Evolutionary conservation across 2,329 filamentous ascomycete species (phyloP).

Genomic region (Xylaria hypoxylon): DNA sequence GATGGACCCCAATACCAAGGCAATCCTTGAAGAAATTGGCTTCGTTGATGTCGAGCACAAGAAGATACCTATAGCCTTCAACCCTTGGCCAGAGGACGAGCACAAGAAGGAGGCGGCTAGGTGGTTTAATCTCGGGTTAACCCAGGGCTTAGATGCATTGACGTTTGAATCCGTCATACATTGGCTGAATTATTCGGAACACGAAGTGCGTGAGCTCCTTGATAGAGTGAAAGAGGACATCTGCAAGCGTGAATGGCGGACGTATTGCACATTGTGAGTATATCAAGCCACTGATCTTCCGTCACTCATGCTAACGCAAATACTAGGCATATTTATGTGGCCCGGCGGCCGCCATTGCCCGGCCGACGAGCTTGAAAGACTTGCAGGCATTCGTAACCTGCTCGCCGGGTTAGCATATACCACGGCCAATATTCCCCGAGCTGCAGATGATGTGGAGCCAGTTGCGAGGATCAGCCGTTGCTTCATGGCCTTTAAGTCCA

Average conservation of each 20-base stretch:
- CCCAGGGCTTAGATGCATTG: slow-evolving; percentile 77
- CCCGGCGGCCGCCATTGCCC: slow-evolving; percentile 44
- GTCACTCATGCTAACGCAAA: slow-evolving; percentile 36
- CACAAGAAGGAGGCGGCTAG: slow-evolving; percentile 76
- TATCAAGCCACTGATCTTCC: slow-evolving; percentile 27
- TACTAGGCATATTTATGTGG: slow-evolving; percentile 47
- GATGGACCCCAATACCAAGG: slow-evolving; percentile 64
- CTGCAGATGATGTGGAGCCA: slow-evolving; percentile 33
- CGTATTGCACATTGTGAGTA: slow-evolving; percentile 82
- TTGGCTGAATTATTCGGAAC: slow-evolving; percentile 66
- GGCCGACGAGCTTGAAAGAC: slow-evolving; percentile 45
- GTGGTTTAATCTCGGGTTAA: slow-evolving; percentile 86
- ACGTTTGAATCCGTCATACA: slow-evolving; percentile 79
- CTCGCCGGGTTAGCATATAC: slow-evolving; percentile 39
- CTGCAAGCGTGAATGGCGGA: slow-evolving; percentile 73
- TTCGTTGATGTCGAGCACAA: slow-evolving; percentile 83
- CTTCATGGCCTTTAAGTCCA: slow-evolving; percentile 15
- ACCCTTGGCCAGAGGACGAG: slow-evolving; percentile 75
- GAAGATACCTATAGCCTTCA: slow-evolving; percentile 76
- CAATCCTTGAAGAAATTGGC: slow-evolving; percentile 74
- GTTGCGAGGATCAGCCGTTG: slow-evolving; percentile 29
- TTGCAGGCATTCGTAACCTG: slow-evolving; percentile 36
- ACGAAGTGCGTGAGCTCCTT: slow-evolving; percentile 73
- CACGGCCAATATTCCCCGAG: slow-evolving; percentile 32
- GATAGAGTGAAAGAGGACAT: slow-evolving; percentile 75